Conservation (phyloP, 805 yeast species). For the Candida berthetii region DNA sequence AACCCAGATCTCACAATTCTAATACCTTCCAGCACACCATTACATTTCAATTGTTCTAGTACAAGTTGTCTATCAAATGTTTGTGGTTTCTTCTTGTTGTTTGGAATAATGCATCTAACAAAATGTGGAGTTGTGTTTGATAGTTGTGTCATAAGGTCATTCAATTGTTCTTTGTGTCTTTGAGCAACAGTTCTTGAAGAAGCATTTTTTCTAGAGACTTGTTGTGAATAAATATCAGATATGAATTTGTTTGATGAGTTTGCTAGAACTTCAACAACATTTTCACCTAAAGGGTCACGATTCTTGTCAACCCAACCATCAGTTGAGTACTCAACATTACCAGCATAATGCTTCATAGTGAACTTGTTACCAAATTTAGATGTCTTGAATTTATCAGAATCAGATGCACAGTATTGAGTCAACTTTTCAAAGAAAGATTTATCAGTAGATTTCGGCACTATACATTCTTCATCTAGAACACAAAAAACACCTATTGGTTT, state of each 20-base stretch:
- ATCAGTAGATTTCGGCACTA: constrained; percentile 88
- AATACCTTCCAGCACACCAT: constrained; percentile 97
- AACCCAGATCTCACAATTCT: constrained; percentile 96
- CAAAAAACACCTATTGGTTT: constrained; percentile 79
- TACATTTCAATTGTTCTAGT: constrained; percentile 85
- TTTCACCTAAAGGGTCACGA: constrained; percentile 86
- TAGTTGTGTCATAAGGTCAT: constrained; percentile 63
- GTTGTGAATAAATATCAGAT: constrained; percentile 42
- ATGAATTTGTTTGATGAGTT: constrained; percentile 54
- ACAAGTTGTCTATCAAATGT: constrained; percentile 72
- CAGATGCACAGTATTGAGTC: constrained; percentile 52
- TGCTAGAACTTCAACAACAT: constrained; percentile 54
- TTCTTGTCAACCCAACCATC: constrained; percentile 94
- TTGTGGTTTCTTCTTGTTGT: constrained; percentile 63
- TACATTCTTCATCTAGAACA: constrained; percentile 89
- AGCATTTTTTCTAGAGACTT: constrained; percentile 25
- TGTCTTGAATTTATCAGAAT: constrained; percentile 56
- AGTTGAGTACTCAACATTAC: constrained; percentile 87
- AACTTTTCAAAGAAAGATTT: constrained; percentile 76
- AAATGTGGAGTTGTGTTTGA: constrained; percentile 89
- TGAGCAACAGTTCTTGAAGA: constrained; percentile 77
- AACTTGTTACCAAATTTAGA: constrained; percentile 76
- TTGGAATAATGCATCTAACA: constrained; percentile 93
- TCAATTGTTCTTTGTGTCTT: constrained; percentile 82
- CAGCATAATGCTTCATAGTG: constrained; percentile 88